Evolutionary conservation across 2,329 filamentous ascomycete genomes (phyloP), one percentile per base, ranked within the genome.

Genomic region (Fusarium sp.): DNA sequence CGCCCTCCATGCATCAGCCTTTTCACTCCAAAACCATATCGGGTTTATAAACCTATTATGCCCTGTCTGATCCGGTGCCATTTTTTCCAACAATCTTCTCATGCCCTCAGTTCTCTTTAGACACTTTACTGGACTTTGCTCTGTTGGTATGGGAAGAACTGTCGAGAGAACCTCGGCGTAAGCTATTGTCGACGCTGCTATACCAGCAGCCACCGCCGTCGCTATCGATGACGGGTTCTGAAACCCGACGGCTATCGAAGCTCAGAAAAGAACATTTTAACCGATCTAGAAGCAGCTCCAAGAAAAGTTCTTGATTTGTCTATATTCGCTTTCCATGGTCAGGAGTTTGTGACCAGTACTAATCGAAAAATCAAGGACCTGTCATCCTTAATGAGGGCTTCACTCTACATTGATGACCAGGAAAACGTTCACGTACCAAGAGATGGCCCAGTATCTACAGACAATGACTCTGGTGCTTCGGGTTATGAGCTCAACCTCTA

Each of bases 1-100:
- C 1, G 58, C 58, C 15, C 37, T 54, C 58, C 47, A 56, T 4
- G 47, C 37, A 9, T 42, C 58, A 0, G 47, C 47, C 8, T 56
- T 42, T 2, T 60, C 58, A 5, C 47, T 56, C 58, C 58, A 60
- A 3, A 56, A 56, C 58, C 58, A 60, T 19, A 60, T 60, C 0
- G 47, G 58, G 1, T 60, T 60, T 9, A 56, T 19, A 21, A 60
- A 60, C 1, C 58, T 32, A 11, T n/a, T 11, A 0, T 42, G 0
- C 0, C 58, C 58, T 1, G 25, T 54, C 9, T 60, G 47, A 1
- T 54, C 58, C 0, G 47, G 58, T 1, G 47, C 35, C 58, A 54
- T 60, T 7, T 43, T 60, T 1, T 60, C 28, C 5, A 60, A 3
- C 3, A 60, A 1, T 4, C 37, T 30, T 12, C 13, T n/a, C 46